Evolutionary conservation across 176 grass and related monocot species (phyloP).

Genomic region (Pontederia paniculata): DNA sequence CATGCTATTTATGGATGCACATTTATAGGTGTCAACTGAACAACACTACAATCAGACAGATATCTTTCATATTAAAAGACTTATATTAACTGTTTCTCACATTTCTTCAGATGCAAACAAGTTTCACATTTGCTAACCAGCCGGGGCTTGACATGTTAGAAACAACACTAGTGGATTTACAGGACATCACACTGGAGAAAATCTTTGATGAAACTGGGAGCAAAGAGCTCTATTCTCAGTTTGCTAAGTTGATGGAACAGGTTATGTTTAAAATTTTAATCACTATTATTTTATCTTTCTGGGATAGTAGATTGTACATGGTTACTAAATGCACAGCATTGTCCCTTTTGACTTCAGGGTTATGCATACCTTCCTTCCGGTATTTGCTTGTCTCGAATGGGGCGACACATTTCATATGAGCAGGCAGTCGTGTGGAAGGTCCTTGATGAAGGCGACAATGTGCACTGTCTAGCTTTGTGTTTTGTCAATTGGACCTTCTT

Average conservation of each 20-base stretch:
- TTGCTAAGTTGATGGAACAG: conserved; percentile 95
- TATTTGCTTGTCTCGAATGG: conserved; percentile 82
- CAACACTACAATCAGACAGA: background rate
- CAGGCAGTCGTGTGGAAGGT: conserved; percentile 86
- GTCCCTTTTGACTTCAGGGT: conserved; percentile 31
- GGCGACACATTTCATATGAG: conserved; percentile 79
- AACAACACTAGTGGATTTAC: conserved; percentile 78
- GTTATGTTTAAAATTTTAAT: background rate
- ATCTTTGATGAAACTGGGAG: conserved; percentile 77
- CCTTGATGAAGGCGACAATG: conserved; percentile 41
- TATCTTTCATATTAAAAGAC: background rate
- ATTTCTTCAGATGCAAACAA: conserved; percentile 57
- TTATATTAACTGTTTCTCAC: background rate
- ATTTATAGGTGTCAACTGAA: background rate
- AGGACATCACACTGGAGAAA: conserved; percentile 90
- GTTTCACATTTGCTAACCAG: conserved; percentile 91
- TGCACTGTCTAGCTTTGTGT: conserved; percentile 84
- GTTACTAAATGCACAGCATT: background rate
- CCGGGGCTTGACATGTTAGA: conserved; percentile 97
- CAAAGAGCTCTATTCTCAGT: conserved; percentile 46
- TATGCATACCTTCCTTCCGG: conserved; percentile 67
- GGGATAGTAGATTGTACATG: background rate
- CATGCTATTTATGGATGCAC: background rate
- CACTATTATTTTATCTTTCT: background rate
- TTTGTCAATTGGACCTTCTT: conserved; percentile 93